Conservation (phyloP, 305 asterid species). For the Caryopteris hybrid region DNA sequence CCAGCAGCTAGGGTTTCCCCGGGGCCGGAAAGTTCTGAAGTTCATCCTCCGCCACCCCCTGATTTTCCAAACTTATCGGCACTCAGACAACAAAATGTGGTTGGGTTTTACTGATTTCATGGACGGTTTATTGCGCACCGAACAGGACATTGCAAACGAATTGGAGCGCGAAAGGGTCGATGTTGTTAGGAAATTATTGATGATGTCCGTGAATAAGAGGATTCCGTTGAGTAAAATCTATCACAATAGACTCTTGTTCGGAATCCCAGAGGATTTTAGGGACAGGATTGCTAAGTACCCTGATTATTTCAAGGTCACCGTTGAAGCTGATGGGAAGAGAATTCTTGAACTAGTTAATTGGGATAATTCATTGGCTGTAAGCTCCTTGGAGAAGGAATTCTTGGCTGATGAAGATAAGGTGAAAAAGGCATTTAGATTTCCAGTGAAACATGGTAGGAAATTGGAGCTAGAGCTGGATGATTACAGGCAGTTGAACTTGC, state of each 20-base stretch:
- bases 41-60: slow-evolving; percentile 70
- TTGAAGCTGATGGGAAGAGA: slow-evolving; percentile 65
- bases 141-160: slow-evolving; percentile 30
- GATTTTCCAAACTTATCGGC: slow-evolving; percentile 63
- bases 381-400: slow-evolving; percentile 67
- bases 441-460: slow-evolving; percentile 60
- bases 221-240: slow-evolving; percentile 71
- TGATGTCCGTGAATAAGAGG: slow-evolving; percentile 70
- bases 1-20: slow-evolving; percentile 87
- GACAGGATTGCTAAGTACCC: slow-evolving; percentile 63
- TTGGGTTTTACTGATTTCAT: slow-evolving; percentile 72
- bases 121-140: slow-evolving; percentile 45
- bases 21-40: slow-evolving; percentile 62
- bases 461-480: slow-evolving; percentile 67
- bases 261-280: slow-evolving; percentile 82
- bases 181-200: slow-evolving; percentile 65
- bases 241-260: slow-evolving; percentile 73
- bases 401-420: slow-evolving; percentile 75
- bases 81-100: slow-evolving; percentile 72
- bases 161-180: slow-evolving; percentile 52
- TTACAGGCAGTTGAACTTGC: slow-evolving; percentile 67
- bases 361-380: slow-evolving; percentile 69
- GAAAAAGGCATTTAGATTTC: slow-evolving; percentile 67
- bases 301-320: slow-evolving; percentile 47
- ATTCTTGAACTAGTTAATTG: slow-evolving; percentile 74